Evolutionary conservation across 768 basidiomycete species (phyloP), one percentile per base, ranked within the genome.

Genomic region (Suillus clintonianus): DNA sequence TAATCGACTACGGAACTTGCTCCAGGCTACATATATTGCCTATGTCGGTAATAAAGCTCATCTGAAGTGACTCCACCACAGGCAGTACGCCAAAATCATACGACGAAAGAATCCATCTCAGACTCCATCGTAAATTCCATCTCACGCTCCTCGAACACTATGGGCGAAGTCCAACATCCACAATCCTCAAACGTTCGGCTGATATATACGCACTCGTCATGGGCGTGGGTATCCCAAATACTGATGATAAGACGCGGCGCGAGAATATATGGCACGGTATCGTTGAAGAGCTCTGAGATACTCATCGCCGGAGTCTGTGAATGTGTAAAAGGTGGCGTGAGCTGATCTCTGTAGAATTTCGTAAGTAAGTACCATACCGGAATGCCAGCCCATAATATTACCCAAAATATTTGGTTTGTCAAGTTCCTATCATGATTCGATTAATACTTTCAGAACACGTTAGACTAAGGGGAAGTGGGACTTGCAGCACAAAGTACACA

Each of bases 201-300:
- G 24, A 57, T 24, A 27, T 41, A 19, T 27, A 27, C 56, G 17
- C 56, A 57, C 8, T 57, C 22, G 10, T 17, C 14, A 13, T 19
- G 6, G 11, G 56, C 56, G 41, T 57, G 56, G 10, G 39, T 57
- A 27, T 57, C 37, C 56, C 56, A 57, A 39, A 57, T 57, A 19
- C 56, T 57, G 17, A 57, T 41, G 17, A 17, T 57, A 10, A 57
- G 24, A 19, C 56, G 56, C 14, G 56, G 56, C 11, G 24, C 37
- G 10, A 57, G 24, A 41, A 57, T 27, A 41, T 27, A 57, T 19
- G 56, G 56, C 17, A 27, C 56, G 11, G 5, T 17, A 7, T 10
- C 7, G 56, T 39, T 57, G 37, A 57, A 27, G 24, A 57, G 37
- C 56, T 57, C 56, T 27, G 56, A 22, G 56, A 57, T 17, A 10